phyloP scores from a whole-genome alignment of 2,329 filamentous ascomycete genomes.

The Colletotrichum costaricense region DNA sequence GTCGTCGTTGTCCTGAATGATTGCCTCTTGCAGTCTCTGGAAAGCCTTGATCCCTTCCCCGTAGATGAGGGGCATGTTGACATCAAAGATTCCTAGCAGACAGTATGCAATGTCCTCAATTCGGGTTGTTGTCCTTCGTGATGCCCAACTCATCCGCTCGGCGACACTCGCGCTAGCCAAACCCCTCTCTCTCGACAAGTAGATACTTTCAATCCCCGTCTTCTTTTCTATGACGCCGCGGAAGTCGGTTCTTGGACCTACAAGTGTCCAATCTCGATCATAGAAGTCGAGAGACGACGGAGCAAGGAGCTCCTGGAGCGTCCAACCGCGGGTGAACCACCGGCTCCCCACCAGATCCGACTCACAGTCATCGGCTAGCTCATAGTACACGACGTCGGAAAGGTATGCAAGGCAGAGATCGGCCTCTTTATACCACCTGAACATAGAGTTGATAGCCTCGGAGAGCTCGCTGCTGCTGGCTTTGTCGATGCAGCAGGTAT shows the following conservation, averaged over 20 bases:
- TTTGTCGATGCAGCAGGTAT: constrained; percentile 51
- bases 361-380: neutral
- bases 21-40: constrained; percentile 32
- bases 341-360: neutral
- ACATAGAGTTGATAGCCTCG: constrained; percentile 44
- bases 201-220: neutral
- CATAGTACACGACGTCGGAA: constrained; percentile 38
- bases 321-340: constrained; percentile 24
- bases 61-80: constrained; percentile 42
- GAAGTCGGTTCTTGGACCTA: neutral
- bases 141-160: constrained; percentile 43
- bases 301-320: constrained; percentile 4
- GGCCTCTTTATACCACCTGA: constrained; percentile 47
- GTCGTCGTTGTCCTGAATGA: neutral
- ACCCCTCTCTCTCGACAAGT: constrained; percentile 15
- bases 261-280: neutral
- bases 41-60: constrained; percentile 41
- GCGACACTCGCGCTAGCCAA: constrained; percentile 36
- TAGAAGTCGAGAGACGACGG: neutral
- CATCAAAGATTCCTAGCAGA: constrained; percentile 42
- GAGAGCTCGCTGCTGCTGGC: constrained; percentile 45
- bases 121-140: constrained; percentile 37
- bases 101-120: constrained; percentile 42
- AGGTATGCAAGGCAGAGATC: constrained; percentile 48
- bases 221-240: neutral